These are phyloP conservation scores for Ogataea saltuana DNA, from an alignment of 805 yeast species.

Conservation along the genomic window DNA sequence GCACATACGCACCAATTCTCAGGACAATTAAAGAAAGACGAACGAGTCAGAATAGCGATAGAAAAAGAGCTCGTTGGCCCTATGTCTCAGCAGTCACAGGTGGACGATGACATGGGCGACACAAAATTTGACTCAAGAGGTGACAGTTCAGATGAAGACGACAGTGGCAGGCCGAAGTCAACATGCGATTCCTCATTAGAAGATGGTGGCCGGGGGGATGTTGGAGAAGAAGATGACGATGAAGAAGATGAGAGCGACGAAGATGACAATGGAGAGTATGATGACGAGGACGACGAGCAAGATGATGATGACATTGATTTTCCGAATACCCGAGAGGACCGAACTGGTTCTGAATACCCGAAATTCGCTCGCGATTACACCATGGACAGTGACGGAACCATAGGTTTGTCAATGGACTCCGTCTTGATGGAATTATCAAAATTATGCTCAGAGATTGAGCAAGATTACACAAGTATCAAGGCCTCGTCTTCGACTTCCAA, in stretches of 20 bases:
- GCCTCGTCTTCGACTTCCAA: constrained; percentile 26
- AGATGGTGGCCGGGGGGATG: constrained; percentile 1
- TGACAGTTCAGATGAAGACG: constrained; percentile 10
- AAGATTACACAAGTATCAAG: constrained; percentile 25
- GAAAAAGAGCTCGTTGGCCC: neutral
- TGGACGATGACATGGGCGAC: constrained; percentile 5
- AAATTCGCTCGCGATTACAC: constrained; percentile 22
- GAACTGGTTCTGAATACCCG: constrained; percentile 10
- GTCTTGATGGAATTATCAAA: constrained; percentile 19
- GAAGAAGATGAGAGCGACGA: constrained; percentile 17
- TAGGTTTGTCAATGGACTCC: constrained; percentile 11
- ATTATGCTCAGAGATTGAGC: constrained; percentile 22
- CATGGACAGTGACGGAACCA: constrained; percentile 26
- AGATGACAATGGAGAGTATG: constrained; percentile 14
- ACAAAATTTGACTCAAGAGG: neutral
- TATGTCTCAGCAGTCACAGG: constrained; percentile 3
- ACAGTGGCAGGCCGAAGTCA: constrained; percentile 1
- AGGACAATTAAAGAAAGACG: constrained; percentile 25
- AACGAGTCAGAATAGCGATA: constrained; percentile 5
- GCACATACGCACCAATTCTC: constrained; percentile 46
- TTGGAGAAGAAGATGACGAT: constrained; percentile 10
- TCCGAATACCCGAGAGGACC: neutral
- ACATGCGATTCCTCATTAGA: neutral
- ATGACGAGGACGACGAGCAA: constrained; percentile 20
- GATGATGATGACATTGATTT: constrained; percentile 14